Percentiles rank a stretch among this genome's conserved stretches.
Conservation (phyloP, 305 asterid genomes). For the Solanum chacoense region DNA sequence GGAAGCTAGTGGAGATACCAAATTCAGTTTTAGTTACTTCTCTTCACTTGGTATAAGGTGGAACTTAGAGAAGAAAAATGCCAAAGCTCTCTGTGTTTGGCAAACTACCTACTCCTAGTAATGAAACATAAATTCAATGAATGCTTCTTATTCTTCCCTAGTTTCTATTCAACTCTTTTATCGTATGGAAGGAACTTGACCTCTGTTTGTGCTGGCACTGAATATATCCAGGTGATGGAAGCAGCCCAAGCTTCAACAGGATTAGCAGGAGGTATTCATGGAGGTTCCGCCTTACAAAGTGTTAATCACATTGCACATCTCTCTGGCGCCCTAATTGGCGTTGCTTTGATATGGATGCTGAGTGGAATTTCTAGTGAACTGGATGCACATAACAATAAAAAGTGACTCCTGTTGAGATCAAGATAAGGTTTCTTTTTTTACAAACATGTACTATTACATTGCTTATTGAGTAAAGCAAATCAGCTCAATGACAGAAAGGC, state of each 20-base stretch:
- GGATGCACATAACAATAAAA: not conserved
- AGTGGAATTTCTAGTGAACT: constrained; percentile 38
- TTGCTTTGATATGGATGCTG: constrained; percentile 64
- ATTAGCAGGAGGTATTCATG: constrained; percentile 40
- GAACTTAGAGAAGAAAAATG: not conserved
- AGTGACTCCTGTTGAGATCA: not conserved
- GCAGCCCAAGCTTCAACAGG: constrained; percentile 88
- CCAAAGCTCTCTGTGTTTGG: not conserved
- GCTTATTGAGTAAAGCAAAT: not conserved
- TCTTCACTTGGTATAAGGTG: not conserved
- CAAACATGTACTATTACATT: not conserved
- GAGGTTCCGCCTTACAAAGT: constrained; percentile 47
- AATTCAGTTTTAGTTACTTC: not conserved
- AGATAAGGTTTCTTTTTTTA: not conserved
- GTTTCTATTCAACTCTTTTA: not conserved
- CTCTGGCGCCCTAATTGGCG: constrained; percentile 85
- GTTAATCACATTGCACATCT: constrained; percentile 87
- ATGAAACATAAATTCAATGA: not conserved
- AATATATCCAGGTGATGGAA: constrained; percentile 64
- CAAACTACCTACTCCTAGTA: not conserved
- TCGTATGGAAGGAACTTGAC: not conserved
- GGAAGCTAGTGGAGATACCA: not conserved
- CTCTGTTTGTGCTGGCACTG: not conserved
- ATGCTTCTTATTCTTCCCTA: not conserved
- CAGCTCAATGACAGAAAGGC: not conserved